phyloP scores from a whole-genome alignment of 331 rosid genomes.

The Dryas integrifolia region DNA sequence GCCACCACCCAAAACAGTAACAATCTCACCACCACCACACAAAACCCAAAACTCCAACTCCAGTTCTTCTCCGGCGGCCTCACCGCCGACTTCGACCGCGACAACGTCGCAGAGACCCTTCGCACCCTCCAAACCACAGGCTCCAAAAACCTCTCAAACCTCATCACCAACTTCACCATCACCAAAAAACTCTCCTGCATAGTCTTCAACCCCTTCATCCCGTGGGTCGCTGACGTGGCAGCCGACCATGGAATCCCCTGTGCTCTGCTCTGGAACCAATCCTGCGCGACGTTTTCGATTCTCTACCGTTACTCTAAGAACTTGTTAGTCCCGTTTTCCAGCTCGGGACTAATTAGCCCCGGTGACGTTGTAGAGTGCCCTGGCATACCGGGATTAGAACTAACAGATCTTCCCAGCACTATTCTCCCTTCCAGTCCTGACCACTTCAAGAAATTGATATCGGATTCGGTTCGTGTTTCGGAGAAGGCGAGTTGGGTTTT shows the following conservation, averaged over 20 bases:
- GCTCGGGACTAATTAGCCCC: neutral
- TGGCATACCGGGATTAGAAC: conserved; percentile 36
- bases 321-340: too few species aligned
- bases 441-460: neutral
- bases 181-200: conserved; percentile 27
- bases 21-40: neutral
- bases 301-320: conserved; percentile 38
- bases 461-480: conserved; percentile 7
- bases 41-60: conserved; percentile 21
- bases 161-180: conserved; percentile 28
- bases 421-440: conserved; percentile 39
- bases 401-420: conserved; percentile 48
- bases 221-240: conserved; percentile 42
- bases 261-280: conserved; percentile 65
- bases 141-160: conserved; percentile 33
- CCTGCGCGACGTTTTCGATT: conserved; percentile 45
- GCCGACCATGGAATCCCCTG: conserved; percentile 40
- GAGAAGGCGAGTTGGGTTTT: conserved; percentile 50
- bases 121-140: conserved; percentile 22
- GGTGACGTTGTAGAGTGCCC: conserved; percentile 34
- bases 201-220: conserved; percentile 46
- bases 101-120: neutral
- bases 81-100: conserved; percentile 37
- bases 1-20: conserved; percentile 40
- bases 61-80: conserved; percentile 65